Evolutionary conservation across 2,329 filamentous ascomycete species (phyloP), one percentile per base, ranked within the genome.

Genomic region (Fusarium sp.): DNA sequence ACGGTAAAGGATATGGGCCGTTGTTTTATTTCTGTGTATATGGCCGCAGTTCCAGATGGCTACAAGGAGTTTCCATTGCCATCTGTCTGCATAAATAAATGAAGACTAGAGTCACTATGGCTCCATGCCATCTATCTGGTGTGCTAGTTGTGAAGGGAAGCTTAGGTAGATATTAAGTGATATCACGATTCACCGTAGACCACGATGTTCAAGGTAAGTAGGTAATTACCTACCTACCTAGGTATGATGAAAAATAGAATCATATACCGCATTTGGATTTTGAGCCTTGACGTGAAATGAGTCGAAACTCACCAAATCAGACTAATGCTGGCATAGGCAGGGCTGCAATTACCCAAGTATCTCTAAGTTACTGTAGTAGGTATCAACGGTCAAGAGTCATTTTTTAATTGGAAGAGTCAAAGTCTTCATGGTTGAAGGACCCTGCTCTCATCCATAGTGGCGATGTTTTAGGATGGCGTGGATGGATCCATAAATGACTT

Each of bases 11-110:
- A 59, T 58, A 60, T 63, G 45, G 42, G 32, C 59, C 61, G 55
- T 64, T 64, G 40, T 63, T 72, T 73, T 73, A 62, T 67, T 67
- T 67, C 56, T 59, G 49, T 64, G 57, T 68, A 59, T 49, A 69
- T 62, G 56, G 47, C 62, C 49, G 61, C 47, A 61, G 47, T 30
- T 49, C n/a, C 30, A 44, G 67, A 70, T 56, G 52, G 40, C 34
- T 45, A 27, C 34, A 46, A 45, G 49, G 46, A 18, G 32, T 52
- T 50, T 60, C 56, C 50, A 43, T 29, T 61, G 58, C 25, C 58
- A 50, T 68, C 59, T 67, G 43, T 29, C 30, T 53, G 29, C 63
- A 61, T 47, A 66, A 56, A 55, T 51, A 65, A 65, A 58, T 25
- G 24, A 43, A 71, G 42, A 27, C 38, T 51, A 50, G 50, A 56